Conservation (phyloP, 73 alveolate genomes). For the Uronychia setigera region DNA sequence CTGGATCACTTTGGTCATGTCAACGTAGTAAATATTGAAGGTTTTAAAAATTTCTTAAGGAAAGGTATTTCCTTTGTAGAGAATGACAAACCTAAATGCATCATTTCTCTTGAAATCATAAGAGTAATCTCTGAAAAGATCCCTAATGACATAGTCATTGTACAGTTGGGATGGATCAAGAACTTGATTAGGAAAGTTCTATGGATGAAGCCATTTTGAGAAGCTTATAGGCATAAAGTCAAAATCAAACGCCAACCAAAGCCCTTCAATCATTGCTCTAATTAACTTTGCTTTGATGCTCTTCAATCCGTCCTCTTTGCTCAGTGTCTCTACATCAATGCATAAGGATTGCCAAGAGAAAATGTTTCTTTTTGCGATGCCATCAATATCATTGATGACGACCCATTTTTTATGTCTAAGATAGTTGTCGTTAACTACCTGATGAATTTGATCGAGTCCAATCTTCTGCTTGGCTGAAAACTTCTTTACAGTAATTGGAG, state of each 20-base stretch:
- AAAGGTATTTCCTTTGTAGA: not conserved
- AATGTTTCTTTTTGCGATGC: not conserved
- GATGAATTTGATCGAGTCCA: not conserved
- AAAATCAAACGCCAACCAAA: not conserved
- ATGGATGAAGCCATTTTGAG: not conserved
- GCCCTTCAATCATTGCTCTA: not conserved
- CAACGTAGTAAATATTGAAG: not conserved
- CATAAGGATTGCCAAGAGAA: not conserved
- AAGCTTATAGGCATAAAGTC: not conserved
- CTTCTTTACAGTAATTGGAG: not conserved
- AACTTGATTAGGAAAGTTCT: not conserved
- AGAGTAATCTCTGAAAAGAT: not conserved
- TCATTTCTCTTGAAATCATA: not conserved
- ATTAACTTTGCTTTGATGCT: not conserved
- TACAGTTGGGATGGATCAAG: not conserved
- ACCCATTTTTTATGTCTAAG: constrained; percentile 5
- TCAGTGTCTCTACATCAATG: not conserved
- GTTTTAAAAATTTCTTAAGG: not conserved
- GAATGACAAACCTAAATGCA: not conserved
- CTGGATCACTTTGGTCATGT: not conserved
- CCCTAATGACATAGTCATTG: not conserved
- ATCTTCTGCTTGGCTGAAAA: not conserved
- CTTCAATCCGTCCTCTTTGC: not conserved
- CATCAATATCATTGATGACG: constrained; percentile 17
- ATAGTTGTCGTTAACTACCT: constrained; percentile 1